Percentiles rank a stretch among this genome's conserved stretches.
Evolutionary conservation across 2,329 filamentous ascomycete species (phyloP).

Genomic region (Nemania sp.): DNA sequence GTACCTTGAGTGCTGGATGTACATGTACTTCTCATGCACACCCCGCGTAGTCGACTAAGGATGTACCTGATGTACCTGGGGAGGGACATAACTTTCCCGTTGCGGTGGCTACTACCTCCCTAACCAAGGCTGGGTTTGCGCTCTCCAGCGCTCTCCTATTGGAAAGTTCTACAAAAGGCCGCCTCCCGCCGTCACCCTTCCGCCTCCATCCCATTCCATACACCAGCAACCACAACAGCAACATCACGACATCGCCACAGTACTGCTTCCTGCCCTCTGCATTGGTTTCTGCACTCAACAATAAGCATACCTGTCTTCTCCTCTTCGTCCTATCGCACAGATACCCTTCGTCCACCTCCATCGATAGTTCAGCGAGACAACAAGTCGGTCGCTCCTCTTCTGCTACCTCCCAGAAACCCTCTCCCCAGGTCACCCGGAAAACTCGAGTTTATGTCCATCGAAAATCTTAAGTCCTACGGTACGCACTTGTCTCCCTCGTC

Average conservation of each 20-base stretch:
- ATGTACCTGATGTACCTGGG: slow-evolving; percentile 3
- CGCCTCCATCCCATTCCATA: slow-evolving; percentile 11
- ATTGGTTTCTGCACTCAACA: slow-evolving; percentile 12
- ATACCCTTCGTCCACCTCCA: slow-evolving; percentile 24
- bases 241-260: slow-evolving; percentile 26
- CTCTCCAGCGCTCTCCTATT: slow-evolving; percentile 15
- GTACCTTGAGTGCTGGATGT: no score
- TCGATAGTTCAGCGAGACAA: slow-evolving; percentile 51
- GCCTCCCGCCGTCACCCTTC: slow-evolving; percentile 18
- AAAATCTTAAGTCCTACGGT: slow-evolving; percentile 98
- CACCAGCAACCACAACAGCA: no score
- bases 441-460: slow-evolving; percentile 97
- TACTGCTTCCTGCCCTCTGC: slow-evolving; percentile 19
- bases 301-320: slow-evolving; percentile 3
- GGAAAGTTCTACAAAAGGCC: slow-evolving; percentile 23
- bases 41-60: neutral
- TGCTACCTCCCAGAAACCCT: slow-evolving; percentile 48
- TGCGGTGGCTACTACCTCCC: slow-evolving; percentile 13
- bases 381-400: slow-evolving; percentile 56
- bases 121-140: neutral
- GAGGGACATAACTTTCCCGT: slow-evolving; percentile 27
- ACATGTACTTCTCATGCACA: no score
- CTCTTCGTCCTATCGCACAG: slow-evolving; percentile 2
- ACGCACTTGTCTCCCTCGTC: slow-evolving; percentile 45
- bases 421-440: slow-evolving; percentile 64